Conservation (phyloP, 257 asterid species). For the Nemophila menziesii region DNA sequence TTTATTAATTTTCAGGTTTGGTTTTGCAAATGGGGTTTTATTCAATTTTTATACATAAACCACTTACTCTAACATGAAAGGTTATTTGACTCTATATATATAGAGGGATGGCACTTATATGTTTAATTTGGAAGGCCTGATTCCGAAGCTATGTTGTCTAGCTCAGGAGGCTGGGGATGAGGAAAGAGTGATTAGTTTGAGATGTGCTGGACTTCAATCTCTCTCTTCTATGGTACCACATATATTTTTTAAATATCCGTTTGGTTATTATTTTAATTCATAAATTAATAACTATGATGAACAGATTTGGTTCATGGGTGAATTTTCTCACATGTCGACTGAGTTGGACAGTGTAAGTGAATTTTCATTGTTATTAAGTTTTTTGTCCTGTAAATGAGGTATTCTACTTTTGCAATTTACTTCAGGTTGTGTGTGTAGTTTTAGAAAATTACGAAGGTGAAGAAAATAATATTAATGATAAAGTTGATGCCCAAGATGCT, state of each 20-base stretch:
- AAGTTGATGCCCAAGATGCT: slow-evolving; percentile 47
- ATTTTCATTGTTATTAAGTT: slow-evolving; percentile 1
- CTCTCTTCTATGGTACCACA: slow-evolving; percentile 74
- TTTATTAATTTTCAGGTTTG: slow-evolving; percentile 89
- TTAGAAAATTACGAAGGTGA: slow-evolving; percentile 72
- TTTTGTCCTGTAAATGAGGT: background rate
- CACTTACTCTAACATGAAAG: background rate
- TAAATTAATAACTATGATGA: background rate
- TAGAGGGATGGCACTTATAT: slow-evolving; percentile 85
- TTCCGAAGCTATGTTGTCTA: slow-evolving; percentile 83
- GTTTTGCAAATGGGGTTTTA: slow-evolving; percentile 4
- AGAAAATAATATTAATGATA: slow-evolving; percentile 36
- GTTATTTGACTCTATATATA: background rate
- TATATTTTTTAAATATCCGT: no score
- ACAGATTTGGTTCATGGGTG: slow-evolving; percentile 98
- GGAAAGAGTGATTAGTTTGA: slow-evolving; percentile 38
- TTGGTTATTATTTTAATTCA: no score
- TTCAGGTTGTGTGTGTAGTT: slow-evolving; percentile 88
- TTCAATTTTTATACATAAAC: background rate
- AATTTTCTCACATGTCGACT: slow-evolving; percentile 71
- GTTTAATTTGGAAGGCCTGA: slow-evolving; percentile 81
- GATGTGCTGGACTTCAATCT: slow-evolving; percentile 72
- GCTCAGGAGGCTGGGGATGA: slow-evolving; percentile 92
- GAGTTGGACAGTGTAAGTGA: slow-evolving; percentile 81
- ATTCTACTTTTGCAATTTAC: slow-evolving; percentile 8